phyloP scores from a whole-genome alignment of 1,139 yeast species.

The Nadsonia starkeyi-henricii region DNA sequence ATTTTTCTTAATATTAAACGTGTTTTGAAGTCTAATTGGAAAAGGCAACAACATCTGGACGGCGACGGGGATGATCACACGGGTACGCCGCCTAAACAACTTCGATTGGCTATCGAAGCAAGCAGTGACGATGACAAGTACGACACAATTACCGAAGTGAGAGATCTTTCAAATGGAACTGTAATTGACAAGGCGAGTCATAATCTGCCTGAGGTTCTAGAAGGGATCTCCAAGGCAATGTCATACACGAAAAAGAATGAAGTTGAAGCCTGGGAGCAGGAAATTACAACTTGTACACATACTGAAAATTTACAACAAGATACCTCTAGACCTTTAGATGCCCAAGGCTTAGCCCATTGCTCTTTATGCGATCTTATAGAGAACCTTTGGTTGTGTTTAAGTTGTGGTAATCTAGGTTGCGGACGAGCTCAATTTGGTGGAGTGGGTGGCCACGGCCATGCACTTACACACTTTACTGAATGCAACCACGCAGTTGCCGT shows the following conservation, averaged over 20 bases:
- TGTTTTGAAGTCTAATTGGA: slow-evolving; percentile 26
- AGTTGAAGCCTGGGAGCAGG: slow-evolving; percentile 85
- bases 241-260: slow-evolving; percentile 59
- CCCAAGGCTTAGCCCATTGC: slow-evolving; percentile 38
- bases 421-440: slow-evolving; percentile 90
- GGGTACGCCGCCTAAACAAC: slow-evolving; percentile 23
- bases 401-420: slow-evolving; percentile 83
- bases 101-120: slow-evolving; percentile 58
- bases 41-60: no score
- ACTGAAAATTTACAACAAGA: slow-evolving; percentile 38
- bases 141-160: slow-evolving; percentile 34
- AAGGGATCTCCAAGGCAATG: slow-evolving; percentile 43
- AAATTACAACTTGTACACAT: slow-evolving; percentile 68
- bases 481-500: slow-evolving; percentile 67
- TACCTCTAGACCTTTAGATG: slow-evolving; percentile 10
- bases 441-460: slow-evolving; percentile 88
- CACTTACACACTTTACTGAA: slow-evolving; percentile 50
- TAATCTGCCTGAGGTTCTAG: slow-evolving; percentile 23
- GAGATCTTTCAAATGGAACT: slow-evolving; percentile 24
- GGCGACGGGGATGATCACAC: neutral
- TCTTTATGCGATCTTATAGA: slow-evolving; percentile 51
- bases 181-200: slow-evolving; percentile 9
- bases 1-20: slow-evolving; percentile 45
- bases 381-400: slow-evolving; percentile 84
- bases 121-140: slow-evolving; percentile 55